Evolutionary conservation across 148 eudicot genomes (phyloP), one percentile per base, ranked within the genome.

Genomic region (Drosera capensis): DNA sequence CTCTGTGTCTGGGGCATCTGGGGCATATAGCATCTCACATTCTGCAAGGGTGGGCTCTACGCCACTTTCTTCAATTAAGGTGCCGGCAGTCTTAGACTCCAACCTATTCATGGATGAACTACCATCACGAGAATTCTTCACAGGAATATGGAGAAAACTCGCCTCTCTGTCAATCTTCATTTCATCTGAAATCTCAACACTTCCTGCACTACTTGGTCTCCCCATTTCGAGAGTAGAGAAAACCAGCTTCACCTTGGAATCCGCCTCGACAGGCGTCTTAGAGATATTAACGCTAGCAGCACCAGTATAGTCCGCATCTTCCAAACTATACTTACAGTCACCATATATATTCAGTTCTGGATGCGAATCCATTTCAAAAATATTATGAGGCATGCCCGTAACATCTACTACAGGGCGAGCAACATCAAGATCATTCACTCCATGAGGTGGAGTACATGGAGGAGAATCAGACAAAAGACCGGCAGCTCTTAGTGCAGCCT

Each of bases 1-100:
- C 64, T 73, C 93, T 71, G 71, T 77, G 24, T 81, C 95, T 1
- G 99, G 99, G 54, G 95, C 99, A 70, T 81, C 95, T 1, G 99
- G 99, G 54, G 95, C 99, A 70, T 90, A 90, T 49, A 84, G 52
- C 40, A 71, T 90, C 68, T 82, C 94, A 62, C 82, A 87, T 55
- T 84, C 85, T 48, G 70, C 73, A 45, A 71, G 43, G 51, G 80
- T 70, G 30, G 58, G 74, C 55, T 72, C 92, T 41, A 67, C 82
- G 45, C 56, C 78, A 48, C 57, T 73, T 35, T 58, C 74, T 55
- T 63, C 68, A 20, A 55, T 25, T 4, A 34, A 4, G 36, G 54
- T 28, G 54, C 50, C 68, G 53, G 48, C 63, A 57, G 60, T 41
- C 29, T 29, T 14, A 25, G 50, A 58, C 11, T 35, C 34, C 47